Base-by-base conservation (phyloP, 78 protist species). In the Tieghemostelium lacteum region DNA sequence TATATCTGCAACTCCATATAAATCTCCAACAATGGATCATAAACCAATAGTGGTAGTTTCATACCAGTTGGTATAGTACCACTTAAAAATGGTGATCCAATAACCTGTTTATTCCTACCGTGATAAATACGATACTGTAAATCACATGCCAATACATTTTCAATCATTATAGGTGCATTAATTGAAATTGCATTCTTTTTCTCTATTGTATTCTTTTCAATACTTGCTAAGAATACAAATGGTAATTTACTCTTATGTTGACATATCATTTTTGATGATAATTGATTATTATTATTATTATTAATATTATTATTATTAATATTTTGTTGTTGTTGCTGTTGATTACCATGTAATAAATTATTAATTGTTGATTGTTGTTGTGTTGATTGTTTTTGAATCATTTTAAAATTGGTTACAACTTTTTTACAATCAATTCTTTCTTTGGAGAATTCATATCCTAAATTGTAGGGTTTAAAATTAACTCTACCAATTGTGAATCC, bases 131-230 rank as follows among this genome's bases (percentile, higher is more conserved):
- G 26, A 42, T n/a, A 69, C 5, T 66, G 31, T 31, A 83, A 19
- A 60, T 83, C 91, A 69, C 91, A 83, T 12, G 91, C 76, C 49
- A 83, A 70, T n/a, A 83, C 91, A 83, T 83, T 83, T 40, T 83
- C 91, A 29, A 83, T 69, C 40, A 83, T 69, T 0, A 83, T 39
- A 7, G 91, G 77, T 5, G 91, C 49, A n/a, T 64, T 39, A 17
- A 83, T 66, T 20, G 91, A 70, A 28, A 83, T 83, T 45, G 66
- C 78, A 60, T 83, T 83, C 36, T 66, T 78, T 14, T 31, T 78
- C 34, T 83, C 63, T 26, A 64, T 45, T 14, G 7, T 40, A 7
- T 83, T 42, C 61, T 83, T 83, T 37, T 66, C 91, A 33, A 83
- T 83, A 2, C 75, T 49, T 54, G 91, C 24, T 24, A 69, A 34